Base-by-base conservation (phyloP, 139 green algal genomes). In the Auxenochlorella protothecoides region DNA sequence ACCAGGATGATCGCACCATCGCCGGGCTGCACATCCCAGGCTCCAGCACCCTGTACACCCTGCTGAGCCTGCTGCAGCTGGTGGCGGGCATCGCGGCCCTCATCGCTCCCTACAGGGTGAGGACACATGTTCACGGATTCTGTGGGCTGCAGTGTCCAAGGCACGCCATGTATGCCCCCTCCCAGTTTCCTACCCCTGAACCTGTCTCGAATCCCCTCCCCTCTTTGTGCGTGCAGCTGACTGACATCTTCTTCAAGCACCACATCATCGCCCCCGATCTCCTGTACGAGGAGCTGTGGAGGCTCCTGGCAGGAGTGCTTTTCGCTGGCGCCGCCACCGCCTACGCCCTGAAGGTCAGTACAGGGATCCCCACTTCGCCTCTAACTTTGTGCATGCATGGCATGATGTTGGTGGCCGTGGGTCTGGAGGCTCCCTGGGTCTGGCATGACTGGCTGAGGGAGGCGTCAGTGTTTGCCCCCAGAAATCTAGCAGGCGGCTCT, bases 231-330 rank as follows among this genome's bases (percentile, higher is more conserved):
- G 3, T 11, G 44, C 72, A 77, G 72, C 68, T 80, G 64, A 74
- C 70, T n/a, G 71, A 77, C 52, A 53, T 66, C 5, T 80, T 80
- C 69, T 80, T 80, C 70, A 70, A 69, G 3, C 53, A 69, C 72
- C n/a, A 15, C 8, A 7, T 9, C 54, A 9, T 13, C 66, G 53
- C 11, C 66, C 53, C 66, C 61, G 71, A 80, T 53, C 51, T 80
- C 57, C 57, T 76, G 44, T 80, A 60, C 52, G 76, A 80, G 65
- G 76, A 80, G 70, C 72, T 80, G 70, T 80, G 76, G 76, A 64
- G 76, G n/a, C 65, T 80, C 16, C 66, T 80, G 65, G 76, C 53
- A 2, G 70, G 57, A 57, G 69, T 14, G 51, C 57, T 80, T 15
- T 59, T 80, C 53, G n/a, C 65, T 6, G 69, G 64, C 16, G 76